These are phyloP conservation scores for Myriosclerotinia curreyana DNA, from an alignment of 2,329 filamentous ascomycete species.

Conservation along the genomic window DNA sequence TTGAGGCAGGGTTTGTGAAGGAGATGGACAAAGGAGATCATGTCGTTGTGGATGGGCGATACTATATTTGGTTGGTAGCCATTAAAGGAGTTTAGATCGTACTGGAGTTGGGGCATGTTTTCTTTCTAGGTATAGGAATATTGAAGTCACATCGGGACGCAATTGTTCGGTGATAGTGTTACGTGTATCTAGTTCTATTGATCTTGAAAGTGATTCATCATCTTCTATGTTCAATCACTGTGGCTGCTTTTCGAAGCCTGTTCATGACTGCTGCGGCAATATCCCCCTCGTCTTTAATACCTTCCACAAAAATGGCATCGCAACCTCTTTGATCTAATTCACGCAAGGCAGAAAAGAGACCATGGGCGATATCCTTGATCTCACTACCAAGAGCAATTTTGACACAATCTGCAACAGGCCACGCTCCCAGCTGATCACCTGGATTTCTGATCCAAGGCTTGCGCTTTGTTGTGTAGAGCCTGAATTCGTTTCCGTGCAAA, in stretches of 20 bases:
- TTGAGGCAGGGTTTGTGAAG: slow-evolving; percentile 75
- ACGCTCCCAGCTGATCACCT: neutral
- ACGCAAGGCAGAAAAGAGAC: slow-evolving; percentile 81
- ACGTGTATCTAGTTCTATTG: slow-evolving; percentile 11
- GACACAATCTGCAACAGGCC: slow-evolving; percentile 40
- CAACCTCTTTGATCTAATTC: slow-evolving; percentile 78
- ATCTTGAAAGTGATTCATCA: neutral
- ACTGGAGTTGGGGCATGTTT: slow-evolving; percentile 22
- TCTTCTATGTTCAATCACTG: slow-evolving; percentile 38
- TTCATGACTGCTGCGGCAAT: slow-evolving; percentile 88
- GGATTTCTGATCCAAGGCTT: neutral
- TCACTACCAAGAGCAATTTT: slow-evolving; percentile 72
- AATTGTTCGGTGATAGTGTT: neutral
- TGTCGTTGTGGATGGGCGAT: slow-evolving; percentile 1
- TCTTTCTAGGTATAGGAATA: slow-evolving; percentile 19
- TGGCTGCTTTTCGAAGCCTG: slow-evolving; percentile 73
- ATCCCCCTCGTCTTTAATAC: slow-evolving; percentile 74
- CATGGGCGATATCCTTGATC: slow-evolving; percentile 73
- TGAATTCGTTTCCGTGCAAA: slow-evolving; percentile 1
- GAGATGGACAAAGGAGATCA: neutral
- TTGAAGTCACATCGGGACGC: slow-evolving; percentile 15
- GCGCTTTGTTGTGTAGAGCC: slow-evolving; percentile 4
- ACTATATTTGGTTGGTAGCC: slow-evolving; percentile 10
- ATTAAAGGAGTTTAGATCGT: slow-evolving; percentile 20
- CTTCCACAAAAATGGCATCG: slow-evolving; percentile 86